These are phyloP conservation scores for Flaveria floridana DNA, from an alignment of 140 eudicot genomes.

Conservation along the genomic window DNA sequence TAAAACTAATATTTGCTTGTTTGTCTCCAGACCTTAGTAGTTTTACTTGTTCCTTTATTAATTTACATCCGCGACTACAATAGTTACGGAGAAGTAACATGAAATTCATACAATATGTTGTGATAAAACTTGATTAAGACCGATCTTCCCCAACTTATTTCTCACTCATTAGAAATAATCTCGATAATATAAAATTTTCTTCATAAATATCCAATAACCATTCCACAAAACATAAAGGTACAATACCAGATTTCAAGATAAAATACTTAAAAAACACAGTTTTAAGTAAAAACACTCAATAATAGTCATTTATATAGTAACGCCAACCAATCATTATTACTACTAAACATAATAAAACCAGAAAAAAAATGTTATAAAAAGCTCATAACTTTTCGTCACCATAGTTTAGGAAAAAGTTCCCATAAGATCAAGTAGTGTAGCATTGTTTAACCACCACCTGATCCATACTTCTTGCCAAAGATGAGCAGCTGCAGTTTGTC, in stretches of 20 bases:
- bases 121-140: not conserved
- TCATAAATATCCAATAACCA: constrained; percentile 3
- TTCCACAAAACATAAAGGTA: constrained; percentile 20
- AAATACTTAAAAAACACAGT: not conserved
- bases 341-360: not conserved
- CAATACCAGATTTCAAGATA: not conserved
- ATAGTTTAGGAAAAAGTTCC: not conserved
- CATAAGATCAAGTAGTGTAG: not conserved
- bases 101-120: not conserved
- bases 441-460: constrained; percentile 56
- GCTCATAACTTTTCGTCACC: constrained; percentile 39
- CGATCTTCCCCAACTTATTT: too few relatives aligned
- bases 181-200: not conserved
- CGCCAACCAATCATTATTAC: constrained; percentile 11
- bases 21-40: too few relatives aligned
- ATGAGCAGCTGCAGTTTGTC: constrained; percentile 61
- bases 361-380: not conserved
- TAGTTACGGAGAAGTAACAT: not conserved
- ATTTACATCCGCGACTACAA: not conserved
- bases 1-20: too few relatives aligned
- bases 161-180: too few relatives aligned
- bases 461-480: constrained; percentile 66
- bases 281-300: too few relatives aligned
- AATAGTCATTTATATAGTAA: too few relatives aligned
- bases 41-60: too few relatives aligned